phyloP scores from a whole-genome alignment of 1,284 basidiomycete species.

The Irpex lacteus region DNA sequence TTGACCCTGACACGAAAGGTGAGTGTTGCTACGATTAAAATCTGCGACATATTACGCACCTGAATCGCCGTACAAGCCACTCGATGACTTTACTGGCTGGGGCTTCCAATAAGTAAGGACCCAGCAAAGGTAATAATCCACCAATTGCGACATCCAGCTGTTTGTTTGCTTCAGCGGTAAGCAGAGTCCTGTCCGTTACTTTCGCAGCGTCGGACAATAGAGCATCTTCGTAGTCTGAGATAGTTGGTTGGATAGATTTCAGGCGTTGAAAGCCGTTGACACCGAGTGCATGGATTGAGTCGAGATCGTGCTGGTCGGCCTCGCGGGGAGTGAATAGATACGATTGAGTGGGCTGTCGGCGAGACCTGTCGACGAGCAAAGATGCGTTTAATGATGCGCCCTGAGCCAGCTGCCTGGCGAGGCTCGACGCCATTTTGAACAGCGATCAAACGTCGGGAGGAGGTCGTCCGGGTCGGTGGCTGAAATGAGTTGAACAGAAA shows the following conservation, averaged over 20 bases:
- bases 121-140: constrained; percentile 69
- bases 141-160: constrained; percentile 61
- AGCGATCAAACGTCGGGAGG: not conserved
- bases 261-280: constrained; percentile 83
- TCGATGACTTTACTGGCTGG: constrained; percentile 89
- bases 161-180: constrained; percentile 62
- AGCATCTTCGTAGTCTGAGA: constrained; percentile 68
- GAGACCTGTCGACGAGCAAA: constrained; percentile 68
- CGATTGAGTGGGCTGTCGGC: constrained; percentile 57
- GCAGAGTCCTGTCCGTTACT: constrained; percentile 78
- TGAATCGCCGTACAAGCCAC: constrained; percentile 93
- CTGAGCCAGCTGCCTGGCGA: constrained; percentile 82
- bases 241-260: constrained; percentile 55
- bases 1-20: constrained; percentile 61
- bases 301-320: constrained; percentile 81
- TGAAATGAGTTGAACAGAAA: no score
- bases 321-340: constrained; percentile 89
- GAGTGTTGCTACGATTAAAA: not conserved
- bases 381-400: constrained; percentile 80
- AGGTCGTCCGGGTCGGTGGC: no score
- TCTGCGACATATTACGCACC: constrained; percentile 45
- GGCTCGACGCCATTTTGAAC: constrained; percentile 65
- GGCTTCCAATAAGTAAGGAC: constrained; percentile 79
- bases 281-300: constrained; percentile 84
- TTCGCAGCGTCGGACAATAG: constrained; percentile 87